Conservation (phyloP, 116 monocot species). For the Thalassia testudinum region DNA sequence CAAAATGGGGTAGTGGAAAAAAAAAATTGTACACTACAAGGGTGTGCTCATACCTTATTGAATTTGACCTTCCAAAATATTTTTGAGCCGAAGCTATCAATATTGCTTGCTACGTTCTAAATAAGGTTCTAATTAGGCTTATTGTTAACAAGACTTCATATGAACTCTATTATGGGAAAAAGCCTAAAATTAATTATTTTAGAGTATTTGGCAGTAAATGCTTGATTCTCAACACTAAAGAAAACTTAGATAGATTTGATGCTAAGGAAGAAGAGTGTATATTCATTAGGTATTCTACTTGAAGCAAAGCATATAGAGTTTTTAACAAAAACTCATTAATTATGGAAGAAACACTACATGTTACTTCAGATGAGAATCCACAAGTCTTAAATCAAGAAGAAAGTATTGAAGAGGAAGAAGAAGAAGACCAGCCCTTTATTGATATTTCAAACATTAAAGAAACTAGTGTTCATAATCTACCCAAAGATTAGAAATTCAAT, state of each 20-base stretch:
- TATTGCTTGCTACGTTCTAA: neutral
- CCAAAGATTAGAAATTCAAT: neutral
- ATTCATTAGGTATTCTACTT: slow-evolving; percentile 1
- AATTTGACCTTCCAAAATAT: neutral
- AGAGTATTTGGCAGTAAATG: slow-evolving; percentile 5
- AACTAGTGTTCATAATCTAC: neutral
- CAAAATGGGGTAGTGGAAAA: slow-evolving; percentile 1
- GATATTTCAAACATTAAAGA: neutral
- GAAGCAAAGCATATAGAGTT: neutral
- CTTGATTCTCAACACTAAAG: slow-evolving; percentile 2
- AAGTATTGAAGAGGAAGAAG: neutral
- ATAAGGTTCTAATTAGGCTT: neutral
- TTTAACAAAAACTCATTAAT: neutral
- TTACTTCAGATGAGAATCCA: neutral
- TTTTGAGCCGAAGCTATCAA: slow-evolving; percentile 8
- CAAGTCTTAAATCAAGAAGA: neutral
- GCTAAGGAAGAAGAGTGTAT: slow-evolving; percentile 1
- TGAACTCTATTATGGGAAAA: neutral
- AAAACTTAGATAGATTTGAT: slow-evolving; percentile 2
- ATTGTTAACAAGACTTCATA: slow-evolving; percentile 5
- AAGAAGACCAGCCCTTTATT: neutral
- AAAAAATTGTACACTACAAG: neutral
- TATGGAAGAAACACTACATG: neutral
- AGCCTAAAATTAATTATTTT: neutral
- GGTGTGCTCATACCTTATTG: neutral